These are phyloP conservation scores for Escallonia herrerae DNA, from an alignment of 129 eudicot genomes.

Conservation along the genomic window DNA sequence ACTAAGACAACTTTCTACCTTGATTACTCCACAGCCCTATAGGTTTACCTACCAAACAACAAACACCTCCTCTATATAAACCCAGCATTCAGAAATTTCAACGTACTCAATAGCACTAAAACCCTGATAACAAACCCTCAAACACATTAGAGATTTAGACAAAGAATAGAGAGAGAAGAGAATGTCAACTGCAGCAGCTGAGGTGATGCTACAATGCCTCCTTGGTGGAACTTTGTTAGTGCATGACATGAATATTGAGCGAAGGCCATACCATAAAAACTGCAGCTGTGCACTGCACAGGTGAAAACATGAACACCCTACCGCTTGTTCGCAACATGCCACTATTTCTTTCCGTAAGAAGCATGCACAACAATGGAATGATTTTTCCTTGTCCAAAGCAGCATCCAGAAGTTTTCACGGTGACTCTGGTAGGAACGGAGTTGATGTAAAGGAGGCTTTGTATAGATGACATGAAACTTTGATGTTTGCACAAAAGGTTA, in stretches of 20 bases:
- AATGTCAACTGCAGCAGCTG: slow-evolving; percentile 3
- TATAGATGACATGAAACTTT: neutral
- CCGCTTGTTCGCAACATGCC: slow-evolving; percentile 13
- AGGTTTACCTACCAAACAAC: neutral
- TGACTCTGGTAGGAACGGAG: neutral
- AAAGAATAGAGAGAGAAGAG: neutral
- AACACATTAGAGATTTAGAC: neutral
- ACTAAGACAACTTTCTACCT: neutral
- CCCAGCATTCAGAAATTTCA: slow-evolving; percentile 10
- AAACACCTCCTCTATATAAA: slow-evolving; percentile 5
- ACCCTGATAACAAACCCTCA: neutral
- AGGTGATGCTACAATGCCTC: slow-evolving; percentile 14
- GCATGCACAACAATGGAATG: slow-evolving; percentile 21
- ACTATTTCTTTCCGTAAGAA: slow-evolving; percentile 25
- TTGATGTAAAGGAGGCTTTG: neutral
- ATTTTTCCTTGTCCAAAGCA: slow-evolving; percentile 21
- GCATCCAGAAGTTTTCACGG: slow-evolving; percentile 8
- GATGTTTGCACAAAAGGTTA: neutral
- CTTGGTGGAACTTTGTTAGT: slow-evolving; percentile 9
- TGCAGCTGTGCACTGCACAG: slow-evolving; percentile 47
- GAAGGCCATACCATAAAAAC: slow-evolving; percentile 36
- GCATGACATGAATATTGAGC: slow-evolving; percentile 17
- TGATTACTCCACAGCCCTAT: neutral
- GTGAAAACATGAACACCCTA: slow-evolving; percentile 3
- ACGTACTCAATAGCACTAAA: neutral